A percentile compares a stretch with the other conserved stretches of the same genome.
These are phyloP conservation scores for Mortierella sp. DNA, from an alignment of 371 early-diverging fungal genomes.

Conservation along the genomic window DNA sequence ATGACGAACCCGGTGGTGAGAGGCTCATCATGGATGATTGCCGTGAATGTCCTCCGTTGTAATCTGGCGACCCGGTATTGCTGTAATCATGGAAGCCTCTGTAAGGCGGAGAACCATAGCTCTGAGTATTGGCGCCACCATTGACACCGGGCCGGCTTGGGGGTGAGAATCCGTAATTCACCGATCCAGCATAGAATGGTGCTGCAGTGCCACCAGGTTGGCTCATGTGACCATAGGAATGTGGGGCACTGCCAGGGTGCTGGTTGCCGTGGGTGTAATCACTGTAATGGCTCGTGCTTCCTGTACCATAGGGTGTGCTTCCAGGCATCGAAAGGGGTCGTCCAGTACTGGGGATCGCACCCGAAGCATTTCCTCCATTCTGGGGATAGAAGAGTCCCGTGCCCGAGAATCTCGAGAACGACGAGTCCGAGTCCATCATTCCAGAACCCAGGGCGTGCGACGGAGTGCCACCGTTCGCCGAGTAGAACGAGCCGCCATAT, in stretches of 20 bases:
- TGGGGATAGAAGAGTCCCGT: constrained; percentile 35
- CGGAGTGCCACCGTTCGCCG: constrained; percentile 25
- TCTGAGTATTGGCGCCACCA: constrained; percentile 13
- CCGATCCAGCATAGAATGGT: too few relatives aligned
- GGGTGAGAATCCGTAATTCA: too few relatives aligned
- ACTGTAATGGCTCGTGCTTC: constrained; percentile 22
- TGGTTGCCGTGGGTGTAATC: constrained; percentile 31
- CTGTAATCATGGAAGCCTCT: constrained; percentile 31
- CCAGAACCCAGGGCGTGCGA: constrained; percentile 18
- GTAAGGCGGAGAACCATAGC: constrained; percentile 25
- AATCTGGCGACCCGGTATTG: constrained; percentile 21
- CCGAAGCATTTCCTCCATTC: constrained; percentile 19
- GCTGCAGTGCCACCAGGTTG: constrained; percentile 9
- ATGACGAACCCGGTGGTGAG: constrained; percentile 44
- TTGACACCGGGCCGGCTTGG: too few relatives aligned
- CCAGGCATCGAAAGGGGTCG: constrained; percentile 38
- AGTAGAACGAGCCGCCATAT: constrained; percentile 38
- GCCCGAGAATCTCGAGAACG: constrained; percentile 35
- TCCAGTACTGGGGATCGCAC: constrained; percentile 10
- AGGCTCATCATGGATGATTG: constrained; percentile 46
- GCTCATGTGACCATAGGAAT: constrained; percentile 41
- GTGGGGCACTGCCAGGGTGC: constrained; percentile 21
- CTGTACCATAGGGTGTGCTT: constrained; percentile 27
- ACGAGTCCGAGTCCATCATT: constrained; percentile 38
- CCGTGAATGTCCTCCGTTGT: constrained; percentile 33